Evolutionary conservation across 345 rosid species (phyloP).

Genomic region (Pistacia vera): DNA sequence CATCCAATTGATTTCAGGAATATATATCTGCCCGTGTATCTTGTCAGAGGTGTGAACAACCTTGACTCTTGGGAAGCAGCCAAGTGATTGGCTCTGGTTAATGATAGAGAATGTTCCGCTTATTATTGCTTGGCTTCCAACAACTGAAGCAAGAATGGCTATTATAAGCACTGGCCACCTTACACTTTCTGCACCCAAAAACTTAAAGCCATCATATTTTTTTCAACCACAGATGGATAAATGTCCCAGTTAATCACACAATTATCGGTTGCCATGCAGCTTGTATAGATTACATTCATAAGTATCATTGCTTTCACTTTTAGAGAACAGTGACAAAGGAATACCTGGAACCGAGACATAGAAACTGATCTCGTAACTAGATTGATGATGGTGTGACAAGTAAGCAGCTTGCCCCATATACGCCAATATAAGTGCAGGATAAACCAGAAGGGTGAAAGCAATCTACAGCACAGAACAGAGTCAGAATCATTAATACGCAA

Average conservation of each 20-base stretch:
- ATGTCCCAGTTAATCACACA: not conserved
- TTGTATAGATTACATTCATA: not conserved
- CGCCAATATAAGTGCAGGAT: constrained; percentile 96
- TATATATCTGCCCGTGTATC: constrained; percentile 98
- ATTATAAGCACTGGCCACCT: constrained; percentile 84
- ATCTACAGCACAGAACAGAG: constrained; percentile 43
- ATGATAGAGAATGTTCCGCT: constrained; percentile 99
- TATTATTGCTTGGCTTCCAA: constrained; percentile 99
- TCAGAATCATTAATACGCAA: constrained; percentile 4
- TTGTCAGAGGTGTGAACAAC: constrained; percentile 96
- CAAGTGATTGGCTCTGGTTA: constrained; percentile 98
- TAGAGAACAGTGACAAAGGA: constrained; percentile 15
- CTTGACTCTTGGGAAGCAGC: constrained; percentile 97
- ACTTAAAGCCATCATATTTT: constrained; percentile 12
- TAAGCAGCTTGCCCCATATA: constrained; percentile 99
- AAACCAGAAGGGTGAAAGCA: constrained; percentile 94
- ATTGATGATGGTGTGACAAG: constrained; percentile 82
- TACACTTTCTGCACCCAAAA: constrained; percentile 56
- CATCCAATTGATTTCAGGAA: constrained; percentile 98
- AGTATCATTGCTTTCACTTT: not conserved
- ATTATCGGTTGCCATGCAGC: not conserved
- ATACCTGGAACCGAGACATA: constrained; percentile 93
- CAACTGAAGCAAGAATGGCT: constrained; percentile 97
- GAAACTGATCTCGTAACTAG: constrained; percentile 67
- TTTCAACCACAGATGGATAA: not conserved